Evolutionary conservation across 2,329 filamentous ascomycete genomes (phyloP).

Genomic region (Hymenoscyphus fructigenus): DNA sequence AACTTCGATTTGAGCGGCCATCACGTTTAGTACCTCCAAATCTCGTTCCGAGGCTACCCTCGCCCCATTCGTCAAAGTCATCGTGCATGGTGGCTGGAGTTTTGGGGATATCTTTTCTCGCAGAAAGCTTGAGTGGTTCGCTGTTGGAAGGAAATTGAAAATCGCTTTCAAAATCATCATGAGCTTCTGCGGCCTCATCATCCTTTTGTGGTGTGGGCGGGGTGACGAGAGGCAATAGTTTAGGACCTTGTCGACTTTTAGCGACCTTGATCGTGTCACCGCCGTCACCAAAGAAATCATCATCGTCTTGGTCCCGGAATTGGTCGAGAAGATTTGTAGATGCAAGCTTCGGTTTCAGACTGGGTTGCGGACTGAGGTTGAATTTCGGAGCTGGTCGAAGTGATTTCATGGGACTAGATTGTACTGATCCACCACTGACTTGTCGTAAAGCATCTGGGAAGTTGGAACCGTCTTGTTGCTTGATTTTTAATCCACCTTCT

Average conservation of each 20-base stretch:
- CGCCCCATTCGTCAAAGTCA: constrained; percentile 88
- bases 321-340: constrained; percentile 56
- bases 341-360: constrained; percentile 29
- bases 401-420: constrained; percentile 52
- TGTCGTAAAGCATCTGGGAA: constrained; percentile 70
- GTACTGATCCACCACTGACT: constrained; percentile 51
- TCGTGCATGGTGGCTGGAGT: constrained; percentile 63
- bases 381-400: constrained; percentile 36
- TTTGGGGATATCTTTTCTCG: constrained; percentile 59
- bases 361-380: constrained; percentile 27
- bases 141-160: constrained; percentile 69
- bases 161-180: constrained; percentile 71
- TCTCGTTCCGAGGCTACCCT: constrained; percentile 87
- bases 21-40: constrained; percentile 85
- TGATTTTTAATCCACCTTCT: constrained; percentile 61
- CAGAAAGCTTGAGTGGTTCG: constrained; percentile 60
- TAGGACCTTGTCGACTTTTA: constrained; percentile 54
- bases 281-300: constrained; percentile 64
- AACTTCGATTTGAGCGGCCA: constrained; percentile 77
- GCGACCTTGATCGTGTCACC: constrained; percentile 67
- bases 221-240: constrained; percentile 53
- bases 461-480: constrained; percentile 55
- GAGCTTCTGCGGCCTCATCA: constrained; percentile 36
- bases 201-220: constrained; percentile 53
- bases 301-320: constrained; percentile 63